Evolutionary conservation across 768 basidiomycete genomes (phyloP).

Genomic region (Clathrus columnatus): DNA sequence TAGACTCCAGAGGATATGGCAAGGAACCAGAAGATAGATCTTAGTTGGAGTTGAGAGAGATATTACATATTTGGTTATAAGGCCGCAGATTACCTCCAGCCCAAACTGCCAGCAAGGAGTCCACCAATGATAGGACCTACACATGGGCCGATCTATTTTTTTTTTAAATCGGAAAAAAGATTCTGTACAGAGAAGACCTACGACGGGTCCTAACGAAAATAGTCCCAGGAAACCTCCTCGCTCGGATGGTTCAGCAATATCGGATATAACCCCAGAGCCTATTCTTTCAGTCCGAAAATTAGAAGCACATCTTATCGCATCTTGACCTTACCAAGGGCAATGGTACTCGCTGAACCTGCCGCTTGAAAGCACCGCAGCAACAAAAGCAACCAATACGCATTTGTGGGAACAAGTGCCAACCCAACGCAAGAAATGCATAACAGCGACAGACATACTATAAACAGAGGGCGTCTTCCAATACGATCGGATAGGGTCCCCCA

Average conservation of each 20-base stretch:
- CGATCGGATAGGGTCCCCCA: constrained; percentile 51
- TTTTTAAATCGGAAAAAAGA: not conserved
- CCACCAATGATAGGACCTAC: constrained; percentile 46
- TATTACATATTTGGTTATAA: constrained; percentile 17
- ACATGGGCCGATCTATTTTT: constrained; percentile 23
- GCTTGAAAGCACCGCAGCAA: constrained; percentile 75
- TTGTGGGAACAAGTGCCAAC: constrained; percentile 43
- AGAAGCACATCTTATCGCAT: no score
- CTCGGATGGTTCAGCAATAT: constrained; percentile 66
- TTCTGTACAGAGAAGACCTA: constrained; percentile 22
- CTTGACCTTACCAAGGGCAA: constrained; percentile 49
- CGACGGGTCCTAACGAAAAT: constrained; percentile 58
- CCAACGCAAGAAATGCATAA: constrained; percentile 59
- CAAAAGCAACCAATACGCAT: constrained; percentile 71
- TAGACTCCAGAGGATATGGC: constrained; percentile 39
- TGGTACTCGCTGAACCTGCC: constrained; percentile 68
- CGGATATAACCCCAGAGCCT: constrained; percentile 72
- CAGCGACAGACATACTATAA: constrained; percentile 53
- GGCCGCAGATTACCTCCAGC: constrained; percentile 47
- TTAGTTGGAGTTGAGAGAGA: constrained; percentile 15
- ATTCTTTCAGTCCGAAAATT: not conserved
- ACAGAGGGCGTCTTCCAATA: constrained; percentile 54
- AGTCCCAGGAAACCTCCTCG: constrained; percentile 68
- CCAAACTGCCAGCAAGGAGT: constrained; percentile 43
- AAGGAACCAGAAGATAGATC: constrained; percentile 58